Base-by-base conservation (phyloP, 2,329 filamentous ascomycete species). In the Aureobasidium namibiae region DNA sequence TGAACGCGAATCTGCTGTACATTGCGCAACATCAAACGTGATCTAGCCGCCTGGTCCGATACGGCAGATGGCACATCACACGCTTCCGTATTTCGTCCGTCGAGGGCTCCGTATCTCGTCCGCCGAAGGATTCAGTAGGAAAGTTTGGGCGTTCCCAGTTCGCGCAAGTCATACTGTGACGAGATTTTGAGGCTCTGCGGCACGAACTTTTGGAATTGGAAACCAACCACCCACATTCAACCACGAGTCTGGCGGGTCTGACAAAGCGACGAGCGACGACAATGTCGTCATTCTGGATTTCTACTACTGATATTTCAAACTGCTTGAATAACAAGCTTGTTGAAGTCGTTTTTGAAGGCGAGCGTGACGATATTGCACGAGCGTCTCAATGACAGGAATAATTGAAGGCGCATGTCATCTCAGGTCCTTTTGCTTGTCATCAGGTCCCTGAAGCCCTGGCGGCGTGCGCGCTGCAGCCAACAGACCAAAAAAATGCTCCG, bases 161-260 rank as follows among this genome's bases (percentile, higher is more conserved):
- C 26, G 16, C 14, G 21, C 21, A 38, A 24, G 48, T 33, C 48
- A 50, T 14, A 24, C 13, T 23, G 45, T 49, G 48, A 38, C 48
- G 48, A 36, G 13, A 14, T 50, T 50, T 50, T 50, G 48, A 50
- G 48, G 48, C 48, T 50, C 48, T 50, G 48, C 48, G 41, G 9
- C n/a, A n/a, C n/a, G n/a, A n/a, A n/a, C n/a, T n/a, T n/a, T n/a
- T 44, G 36, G 36, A 8, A 8, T 39, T 18, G 6, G n/a, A 18
- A 39, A 39, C 36, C 36, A 39, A 21, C n/a, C 16, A 10, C 18
- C 38, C 18, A 41, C 18, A 16, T 41, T 41, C 16, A n/a, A 41
- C 16, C 36, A 18, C 14, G 14, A 13, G 16, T 29, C 24, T 44
- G 13, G 24, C 41, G 41, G 23, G 16, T 26, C 24, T 45, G 21